Evolutionary conservation across 1,284 basidiomycete species (phyloP).

Genomic region (Malassezia dermatis): DNA sequence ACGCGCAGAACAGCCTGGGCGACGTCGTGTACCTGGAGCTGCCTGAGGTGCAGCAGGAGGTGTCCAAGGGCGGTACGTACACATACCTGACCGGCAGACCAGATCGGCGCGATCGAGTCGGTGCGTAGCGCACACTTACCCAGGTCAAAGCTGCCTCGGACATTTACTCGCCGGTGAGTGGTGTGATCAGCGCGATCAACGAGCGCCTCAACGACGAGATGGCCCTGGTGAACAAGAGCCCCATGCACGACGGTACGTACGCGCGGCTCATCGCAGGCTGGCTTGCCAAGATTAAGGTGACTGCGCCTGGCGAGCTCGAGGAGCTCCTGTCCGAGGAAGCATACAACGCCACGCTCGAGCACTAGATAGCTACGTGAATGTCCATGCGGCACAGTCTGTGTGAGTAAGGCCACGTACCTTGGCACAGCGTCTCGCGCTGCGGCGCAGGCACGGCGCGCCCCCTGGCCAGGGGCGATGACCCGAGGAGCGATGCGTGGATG

Average conservation of each 20-base stretch:
- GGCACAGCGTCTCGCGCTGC: constrained; percentile 7
- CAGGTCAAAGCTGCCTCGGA: constrained; percentile 84
- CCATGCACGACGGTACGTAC: constrained; percentile 67
- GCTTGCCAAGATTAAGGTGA: constrained; percentile 84
- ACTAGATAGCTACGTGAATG: constrained; percentile 12
- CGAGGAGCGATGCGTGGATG: not conserved
- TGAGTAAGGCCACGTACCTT: not conserved
- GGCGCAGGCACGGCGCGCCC: constrained; percentile 6
- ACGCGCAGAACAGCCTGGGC: constrained; percentile 82
- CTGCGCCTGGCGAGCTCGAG: constrained; percentile 60
- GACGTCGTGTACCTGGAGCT: constrained; percentile 98
- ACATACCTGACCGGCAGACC: constrained; percentile 53
- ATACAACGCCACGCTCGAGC: constrained; percentile 55
- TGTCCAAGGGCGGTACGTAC: constrained; percentile 65
- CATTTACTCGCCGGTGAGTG: constrained; percentile 89
- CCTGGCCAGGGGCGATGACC: not conserved
- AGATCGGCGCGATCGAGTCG: constrained; percentile 90
- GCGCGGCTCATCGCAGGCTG: constrained; percentile 58
- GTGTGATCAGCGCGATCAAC: constrained; percentile 72
- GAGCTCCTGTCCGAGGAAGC: constrained; percentile 69
- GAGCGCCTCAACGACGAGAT: constrained; percentile 61
- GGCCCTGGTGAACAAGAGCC: constrained; percentile 75
- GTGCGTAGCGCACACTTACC: not conserved
- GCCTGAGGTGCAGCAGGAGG: constrained; percentile 59
- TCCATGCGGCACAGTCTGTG: constrained; percentile 14